Conservation (phyloP, 306 rosid species). For the Luffa acutangula region DNA sequence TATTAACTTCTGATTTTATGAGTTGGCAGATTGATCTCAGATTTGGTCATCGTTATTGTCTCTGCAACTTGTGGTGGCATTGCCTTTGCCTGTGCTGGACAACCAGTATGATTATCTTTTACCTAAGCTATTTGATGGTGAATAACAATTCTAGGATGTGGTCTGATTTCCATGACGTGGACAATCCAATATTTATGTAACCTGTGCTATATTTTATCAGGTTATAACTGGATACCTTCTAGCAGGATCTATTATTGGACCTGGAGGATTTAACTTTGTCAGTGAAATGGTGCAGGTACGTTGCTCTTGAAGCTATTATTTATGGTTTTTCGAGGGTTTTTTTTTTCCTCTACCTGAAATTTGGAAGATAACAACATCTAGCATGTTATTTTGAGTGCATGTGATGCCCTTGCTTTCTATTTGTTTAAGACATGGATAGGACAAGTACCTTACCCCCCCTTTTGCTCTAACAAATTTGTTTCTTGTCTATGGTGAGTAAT, state of each 20-base stretch:
- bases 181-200: constrained; percentile 8
- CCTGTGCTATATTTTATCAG: constrained; percentile 16
- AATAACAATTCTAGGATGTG: not conserved
- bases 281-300: constrained; percentile 55
- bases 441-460: not conserved
- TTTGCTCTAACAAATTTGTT: not conserved
- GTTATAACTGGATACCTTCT: constrained; percentile 46
- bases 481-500: not conserved
- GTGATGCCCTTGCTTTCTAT: not conserved
- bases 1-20: constrained; percentile 11
- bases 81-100: constrained; percentile 58
- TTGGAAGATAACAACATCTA: not conserved
- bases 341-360: not conserved
- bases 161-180: not conserved
- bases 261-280: constrained; percentile 43
- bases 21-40: constrained; percentile 38
- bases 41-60: constrained; percentile 42
- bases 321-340: not conserved
- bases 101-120: constrained; percentile 31
- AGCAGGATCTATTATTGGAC: constrained; percentile 48
- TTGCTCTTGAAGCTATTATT: not conserved
- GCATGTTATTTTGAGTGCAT: not conserved
- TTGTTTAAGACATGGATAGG: not conserved
- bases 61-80: constrained; percentile 54
- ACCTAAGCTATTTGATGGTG: not conserved